Percentiles rank a stretch among this genome's conserved stretches.
These are phyloP conservation scores for Teratosphaeria destructans DNA, from an alignment of 2,329 filamentous ascomycete genomes.

Conservation along the genomic window DNA sequence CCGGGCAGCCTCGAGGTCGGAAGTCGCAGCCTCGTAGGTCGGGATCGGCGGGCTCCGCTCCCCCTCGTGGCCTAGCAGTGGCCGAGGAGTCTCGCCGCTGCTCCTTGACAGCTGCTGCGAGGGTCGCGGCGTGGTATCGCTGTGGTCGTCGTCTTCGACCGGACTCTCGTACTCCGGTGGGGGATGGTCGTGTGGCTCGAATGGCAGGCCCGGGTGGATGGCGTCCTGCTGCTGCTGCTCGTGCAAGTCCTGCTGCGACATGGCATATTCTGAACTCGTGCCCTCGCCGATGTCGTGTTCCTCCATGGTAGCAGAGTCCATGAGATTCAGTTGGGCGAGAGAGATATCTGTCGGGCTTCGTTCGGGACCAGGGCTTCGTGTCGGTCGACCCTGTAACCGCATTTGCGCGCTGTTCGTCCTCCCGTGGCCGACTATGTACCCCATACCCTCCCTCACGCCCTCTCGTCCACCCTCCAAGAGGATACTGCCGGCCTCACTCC, in stretches of 20 bases:
- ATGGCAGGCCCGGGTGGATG: constrained; percentile 17
- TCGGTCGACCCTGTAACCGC: constrained; percentile 55
- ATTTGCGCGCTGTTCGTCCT: constrained; percentile 70
- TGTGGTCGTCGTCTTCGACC: constrained; percentile 15
- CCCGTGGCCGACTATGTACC: constrained; percentile 53
- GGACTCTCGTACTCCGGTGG: constrained; percentile 43
- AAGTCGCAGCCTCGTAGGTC: constrained; percentile 67
- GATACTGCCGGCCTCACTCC: constrained; percentile 93
- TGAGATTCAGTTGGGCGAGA: constrained; percentile 70
- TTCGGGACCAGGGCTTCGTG: constrained; percentile 74
- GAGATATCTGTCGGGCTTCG: constrained; percentile 94
- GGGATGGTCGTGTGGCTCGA: constrained; percentile 25
- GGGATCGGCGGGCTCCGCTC: constrained; percentile 57
- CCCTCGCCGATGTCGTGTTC: constrained; percentile 53
- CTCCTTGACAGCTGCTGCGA: constrained; percentile 9
- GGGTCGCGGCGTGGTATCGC: constrained; percentile 18
- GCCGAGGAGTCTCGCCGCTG: constrained; percentile 4
- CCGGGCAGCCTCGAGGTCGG: constrained; percentile 17
- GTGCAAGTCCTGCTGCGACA: constrained; percentile 4
- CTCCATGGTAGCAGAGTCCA: constrained; percentile 43
- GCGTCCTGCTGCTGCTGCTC: constrained; percentile 4
- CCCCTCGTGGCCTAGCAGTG: constrained; percentile 4
- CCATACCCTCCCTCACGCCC: constrained; percentile 43
- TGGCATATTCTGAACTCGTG: constrained; percentile 38
- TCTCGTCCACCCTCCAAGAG: constrained; percentile 70